phyloP scores from a whole-genome alignment of 2,329 filamentous ascomycete species.

The Colletotrichum kahawae region DNA sequence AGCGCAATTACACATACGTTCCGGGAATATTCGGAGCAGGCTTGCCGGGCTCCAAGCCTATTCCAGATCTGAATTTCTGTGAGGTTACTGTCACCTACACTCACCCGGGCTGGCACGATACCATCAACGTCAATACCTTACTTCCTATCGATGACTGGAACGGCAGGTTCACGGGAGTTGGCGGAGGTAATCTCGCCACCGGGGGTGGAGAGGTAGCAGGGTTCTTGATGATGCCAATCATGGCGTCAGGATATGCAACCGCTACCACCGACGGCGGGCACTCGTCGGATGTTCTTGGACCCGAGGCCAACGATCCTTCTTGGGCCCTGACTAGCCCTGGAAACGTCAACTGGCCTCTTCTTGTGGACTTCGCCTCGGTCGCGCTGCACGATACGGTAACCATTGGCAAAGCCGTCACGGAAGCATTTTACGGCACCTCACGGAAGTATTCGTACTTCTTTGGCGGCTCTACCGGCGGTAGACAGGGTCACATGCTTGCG shows the following conservation, averaged over 20 bases:
- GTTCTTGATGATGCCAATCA: background rate
- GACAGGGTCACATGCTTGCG: constrained; percentile 60
- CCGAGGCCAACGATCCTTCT: background rate
- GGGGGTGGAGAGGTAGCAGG: background rate
- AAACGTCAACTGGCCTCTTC: background rate
- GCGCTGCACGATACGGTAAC: constrained; percentile 38
- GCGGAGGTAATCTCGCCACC: constrained; percentile 2
- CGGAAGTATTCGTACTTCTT: constrained; percentile 55
- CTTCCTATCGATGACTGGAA: constrained; percentile 22
- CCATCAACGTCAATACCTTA: constrained; percentile 18
- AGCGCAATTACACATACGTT: background rate
- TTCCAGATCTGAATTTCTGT: constrained; percentile 4
- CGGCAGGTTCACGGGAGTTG: constrained; percentile 9
- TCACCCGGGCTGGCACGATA: constrained; percentile 3
- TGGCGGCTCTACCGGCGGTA: constrained; percentile 64
- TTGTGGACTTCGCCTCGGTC: background rate
- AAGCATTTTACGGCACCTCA: constrained; percentile 47
- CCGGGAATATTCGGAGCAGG: background rate
- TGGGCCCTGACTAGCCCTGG: constrained; percentile 24
- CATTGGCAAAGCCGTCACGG: constrained; percentile 51
- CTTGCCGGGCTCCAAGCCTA: background rate
- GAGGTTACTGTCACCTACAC: constrained; percentile 23
- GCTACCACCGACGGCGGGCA: background rate
- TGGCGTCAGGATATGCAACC: background rate
- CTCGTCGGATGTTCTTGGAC: background rate